Base-by-base conservation (phyloP, 805 yeast species). In the Lipomyces orientalis region DNA sequence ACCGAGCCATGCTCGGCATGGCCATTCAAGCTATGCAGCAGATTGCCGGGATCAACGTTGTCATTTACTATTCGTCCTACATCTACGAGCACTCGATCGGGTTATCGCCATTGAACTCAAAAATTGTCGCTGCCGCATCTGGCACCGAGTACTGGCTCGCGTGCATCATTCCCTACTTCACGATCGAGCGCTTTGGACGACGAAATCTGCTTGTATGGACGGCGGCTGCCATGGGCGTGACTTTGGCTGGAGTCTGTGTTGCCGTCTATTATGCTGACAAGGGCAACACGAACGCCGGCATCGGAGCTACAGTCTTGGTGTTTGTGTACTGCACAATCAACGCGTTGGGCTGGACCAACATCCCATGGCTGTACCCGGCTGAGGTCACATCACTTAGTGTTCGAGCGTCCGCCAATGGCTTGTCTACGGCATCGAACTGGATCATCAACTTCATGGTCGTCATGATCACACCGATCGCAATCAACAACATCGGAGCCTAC, bases 301-400 rank as follows among this genome's bases (percentile, higher is more conserved):
- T 70, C 16, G 12, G 3, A 9, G 84, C 89, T n/a, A 49, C 60
- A 6, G 33, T 62, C 34, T n/a, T n/a, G n/a, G n/a, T n/a, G n/a
- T n/a, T n/a, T n/a, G n/a, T n/a, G n/a, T n/a, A n/a, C n/a, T n/a
- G n/a, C n/a, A n/a, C n/a, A n/a, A n/a, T n/a, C n/a, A n/a, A n/a
- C n/a, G n/a, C n/a, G n/a, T n/a, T n/a, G n/a, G n/a, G n/a, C n/a
- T n/a, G n/a, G n/a, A n/a, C n/a, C n/a, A n/a, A n/a, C n/a, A n/a
- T n/a, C n/a, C n/a, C n/a, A n/a, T 66, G 58, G 37, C 79, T 86
- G 63, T 84, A 85, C 56, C 19, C 58, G 1, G 34, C 90, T 19
- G 90, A 87, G 78, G 82, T 87, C 63, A 87, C 74, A 71, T 88
- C 43, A 3, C 16, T 81, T 86, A 29, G 85, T 88, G 25, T n/a